A percentile compares a stretch with the other conserved stretches of the same genome.
Evolutionary conservation across 164 flowering plant genomes (phyloP).

Genomic region (Echeveria elegans): DNA sequence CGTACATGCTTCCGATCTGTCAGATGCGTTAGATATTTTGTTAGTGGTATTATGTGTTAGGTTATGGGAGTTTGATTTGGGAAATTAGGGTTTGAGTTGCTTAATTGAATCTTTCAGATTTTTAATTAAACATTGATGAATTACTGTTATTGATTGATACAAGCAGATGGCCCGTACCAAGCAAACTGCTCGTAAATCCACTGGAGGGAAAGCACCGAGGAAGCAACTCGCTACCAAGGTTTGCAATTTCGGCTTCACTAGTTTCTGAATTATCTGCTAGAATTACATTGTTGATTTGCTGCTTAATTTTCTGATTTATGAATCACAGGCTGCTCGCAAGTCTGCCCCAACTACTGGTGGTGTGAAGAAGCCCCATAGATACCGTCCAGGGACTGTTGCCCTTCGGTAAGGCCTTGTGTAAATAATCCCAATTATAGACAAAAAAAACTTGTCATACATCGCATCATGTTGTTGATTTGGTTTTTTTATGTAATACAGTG

Average conservation of each 20-base stretch:
- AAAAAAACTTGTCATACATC: too few relatives aligned
- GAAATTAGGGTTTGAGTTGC: neutral
- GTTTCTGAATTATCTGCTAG: too few relatives aligned
- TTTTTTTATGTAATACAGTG: slow-evolving; percentile 23
- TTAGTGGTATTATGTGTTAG: neutral
- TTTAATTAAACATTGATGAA: too few relatives aligned
- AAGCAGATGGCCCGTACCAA: slow-evolving; percentile 78
- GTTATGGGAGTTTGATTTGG: neutral
- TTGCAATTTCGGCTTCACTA: neutral
- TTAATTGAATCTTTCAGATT: neutral
- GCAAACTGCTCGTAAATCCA: slow-evolving; percentile 84
- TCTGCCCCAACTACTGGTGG: slow-evolving; percentile 95
- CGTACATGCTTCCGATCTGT: too few relatives aligned
- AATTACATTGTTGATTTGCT: neutral
- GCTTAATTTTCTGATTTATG: neutral
- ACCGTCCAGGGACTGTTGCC: slow-evolving; percentile 89
- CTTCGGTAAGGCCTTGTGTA: slow-evolving; percentile 77
- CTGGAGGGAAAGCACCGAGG: slow-evolving; percentile 88
- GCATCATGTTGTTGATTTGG: too few relatives aligned
- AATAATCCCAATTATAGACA: too few relatives aligned
- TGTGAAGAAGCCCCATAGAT: slow-evolving; percentile 90
- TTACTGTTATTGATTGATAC: neutral
- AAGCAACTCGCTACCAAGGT: slow-evolving; percentile 90
- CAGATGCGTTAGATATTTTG: neutral
- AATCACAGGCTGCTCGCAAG: slow-evolving; percentile 66